Evolutionary conservation across 495 filamentous ascomycete genomes (phyloP).

Genomic region (Aspergillus haitiensis): DNA sequence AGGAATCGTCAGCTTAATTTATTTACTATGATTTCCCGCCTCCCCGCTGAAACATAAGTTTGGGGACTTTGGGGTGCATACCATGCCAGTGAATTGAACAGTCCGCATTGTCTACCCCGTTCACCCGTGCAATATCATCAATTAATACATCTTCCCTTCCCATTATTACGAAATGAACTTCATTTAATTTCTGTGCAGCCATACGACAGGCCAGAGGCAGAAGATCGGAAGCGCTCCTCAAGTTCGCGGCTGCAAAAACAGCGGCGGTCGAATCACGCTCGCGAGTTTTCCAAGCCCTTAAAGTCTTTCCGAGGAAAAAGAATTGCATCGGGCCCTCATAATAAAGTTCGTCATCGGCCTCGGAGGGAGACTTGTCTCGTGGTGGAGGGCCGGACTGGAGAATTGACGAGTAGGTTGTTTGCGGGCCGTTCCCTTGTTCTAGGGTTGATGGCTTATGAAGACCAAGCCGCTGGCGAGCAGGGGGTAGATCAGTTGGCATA

Average conservation of each 20-base stretch:
- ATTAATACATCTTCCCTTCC: conserved; percentile 55
- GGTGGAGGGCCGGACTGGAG: conserved; percentile 19
- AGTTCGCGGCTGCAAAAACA: conserved; percentile 53
- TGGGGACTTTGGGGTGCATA: conserved; percentile 23
- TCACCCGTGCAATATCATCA: conserved; percentile 50
- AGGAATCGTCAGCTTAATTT: not conserved
- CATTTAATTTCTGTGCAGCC: conserved; percentile 43
- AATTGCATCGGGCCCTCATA: conserved; percentile 60
- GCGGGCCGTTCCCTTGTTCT: not conserved
- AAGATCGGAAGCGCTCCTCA: conserved; percentile 52
- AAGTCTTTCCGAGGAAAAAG: conserved; percentile 49
- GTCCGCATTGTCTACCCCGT: conserved; percentile 43
- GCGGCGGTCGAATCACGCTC: conserved; percentile 33
- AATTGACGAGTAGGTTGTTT: not conserved
- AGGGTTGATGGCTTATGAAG: not conserved
- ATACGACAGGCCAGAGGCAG: conserved; percentile 58
- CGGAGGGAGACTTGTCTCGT: conserved; percentile 26
- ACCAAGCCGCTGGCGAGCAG: conserved; percentile 31
- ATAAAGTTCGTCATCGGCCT: conserved; percentile 36
- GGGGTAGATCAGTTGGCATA: conserved; percentile 48
- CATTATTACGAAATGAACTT: conserved; percentile 56
- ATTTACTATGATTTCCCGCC: not conserved
- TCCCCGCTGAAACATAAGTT: not conserved
- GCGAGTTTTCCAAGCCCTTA: conserved; percentile 42
- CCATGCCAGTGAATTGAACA: conserved; percentile 58